Evolutionary conservation across 2,329 filamentous ascomycete genomes (phyloP), one percentile per base, ranked within the genome.

Genomic region (Hymenoscyphus infarciens): DNA sequence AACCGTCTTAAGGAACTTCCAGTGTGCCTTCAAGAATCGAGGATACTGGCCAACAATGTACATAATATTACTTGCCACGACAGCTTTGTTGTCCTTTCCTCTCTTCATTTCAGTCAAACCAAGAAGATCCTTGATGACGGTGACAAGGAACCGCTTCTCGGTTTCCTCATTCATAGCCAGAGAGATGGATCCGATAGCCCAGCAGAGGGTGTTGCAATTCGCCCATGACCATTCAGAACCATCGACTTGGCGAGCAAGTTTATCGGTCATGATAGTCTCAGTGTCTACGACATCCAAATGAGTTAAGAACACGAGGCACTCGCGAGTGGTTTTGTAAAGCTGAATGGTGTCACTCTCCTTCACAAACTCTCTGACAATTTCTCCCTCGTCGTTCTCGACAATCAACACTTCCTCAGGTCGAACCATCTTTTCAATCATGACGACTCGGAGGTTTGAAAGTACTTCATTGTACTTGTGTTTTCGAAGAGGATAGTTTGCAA

Each of bases 371-470:
- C 95, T 91, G 33, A 99, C 95, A 71, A 99, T 99, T 75, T 99
- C 95, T 67, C 96, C 95, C 77, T 99, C 95, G 67, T 99, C 95
- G 76, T 99, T 99, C 78, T 99, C 95, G n/a, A 99, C 95, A 73
- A 99, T 96, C 70, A 99, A 78, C 8, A 99, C 96, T 78, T 99
- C 96, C 78, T 99, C 95, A 0, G 95, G 95, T 53, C 93, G 87
- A 35, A 99, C 95, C 95, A 99, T 99, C 82, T 97, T 97, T 80
- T 99, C 95, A 66, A 99, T 98, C 95, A 99, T 99, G 68, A 99
- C 95, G 27, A 94, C 90, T 69, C 95, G 89, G 62, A 99, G 82
- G 75, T 97, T 98, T 10, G 94, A 94, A 57, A 99, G 81, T 22
- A 99, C 90, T 74, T 97, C 92, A 68, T 89, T 88, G 77, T 98